Conservation (phyloP, 2,329 filamentous ascomycete genomes). For the Xylariaceae sp. region DNA sequence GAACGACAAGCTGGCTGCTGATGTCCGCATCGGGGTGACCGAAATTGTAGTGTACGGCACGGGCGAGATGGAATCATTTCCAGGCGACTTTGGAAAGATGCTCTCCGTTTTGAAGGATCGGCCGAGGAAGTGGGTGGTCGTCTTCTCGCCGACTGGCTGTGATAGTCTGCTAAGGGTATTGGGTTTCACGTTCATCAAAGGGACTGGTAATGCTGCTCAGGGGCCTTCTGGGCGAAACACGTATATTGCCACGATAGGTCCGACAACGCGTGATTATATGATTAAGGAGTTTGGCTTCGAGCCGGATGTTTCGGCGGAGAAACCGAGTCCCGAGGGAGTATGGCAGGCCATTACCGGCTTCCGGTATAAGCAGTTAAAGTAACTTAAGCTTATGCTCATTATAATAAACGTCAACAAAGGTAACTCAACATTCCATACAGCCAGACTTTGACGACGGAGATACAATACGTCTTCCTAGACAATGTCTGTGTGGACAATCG, state of each 20-base stretch:
- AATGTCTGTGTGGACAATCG: too few species aligned
- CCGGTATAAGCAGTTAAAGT: not conserved
- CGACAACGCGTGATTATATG: conserved; percentile 79
- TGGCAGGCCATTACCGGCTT: conserved; percentile 55
- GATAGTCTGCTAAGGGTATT: conserved; percentile 54
- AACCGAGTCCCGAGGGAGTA: conserved; percentile 76
- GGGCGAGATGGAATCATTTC: conserved; percentile 73
- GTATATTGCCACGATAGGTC: conserved; percentile 81
- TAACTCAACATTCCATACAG: too few species aligned
- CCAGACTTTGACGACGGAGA: too few species aligned
- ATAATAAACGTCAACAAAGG: too few species aligned
- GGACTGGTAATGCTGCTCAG: conserved; percentile 36
- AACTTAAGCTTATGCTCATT: not conserved
- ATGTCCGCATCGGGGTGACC: conserved; percentile 58
- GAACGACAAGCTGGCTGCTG: conserved; percentile 43
- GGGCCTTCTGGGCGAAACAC: conserved; percentile 39
- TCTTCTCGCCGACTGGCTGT: conserved; percentile 64
- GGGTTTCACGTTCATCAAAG: conserved; percentile 42
- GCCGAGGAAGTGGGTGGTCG: conserved; percentile 62
- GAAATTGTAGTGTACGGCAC: conserved; percentile 87
- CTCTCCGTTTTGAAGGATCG: conserved; percentile 42
- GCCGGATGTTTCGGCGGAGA: conserved; percentile 74
- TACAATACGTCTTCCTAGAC: too few species aligned
- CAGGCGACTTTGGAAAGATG: conserved; percentile 53
- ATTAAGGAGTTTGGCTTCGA: conserved; percentile 57